Conservation (phyloP, 352 stramenopile genomes). For the Pythium folliculosum region DNA sequence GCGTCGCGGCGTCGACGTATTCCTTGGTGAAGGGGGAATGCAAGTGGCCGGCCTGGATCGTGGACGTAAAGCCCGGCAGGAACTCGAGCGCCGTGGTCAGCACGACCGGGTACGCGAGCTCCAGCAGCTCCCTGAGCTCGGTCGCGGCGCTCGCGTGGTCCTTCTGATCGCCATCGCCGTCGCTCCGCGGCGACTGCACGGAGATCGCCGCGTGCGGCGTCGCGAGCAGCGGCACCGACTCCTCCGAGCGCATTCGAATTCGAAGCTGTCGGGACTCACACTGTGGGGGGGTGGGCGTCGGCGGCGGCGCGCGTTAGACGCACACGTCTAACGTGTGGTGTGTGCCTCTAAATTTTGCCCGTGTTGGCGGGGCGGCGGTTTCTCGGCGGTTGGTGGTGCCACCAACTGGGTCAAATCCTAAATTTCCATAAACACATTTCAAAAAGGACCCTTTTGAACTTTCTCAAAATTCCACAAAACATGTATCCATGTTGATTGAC, state of each 20-base stretch:
- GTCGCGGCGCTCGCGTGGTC: constrained; percentile 24
- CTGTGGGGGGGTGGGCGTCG: too few relatives aligned
- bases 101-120: constrained; percentile 52
- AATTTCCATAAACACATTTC: not conserved
- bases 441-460: too few relatives aligned
- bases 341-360: too few relatives aligned
- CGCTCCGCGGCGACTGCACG: not conserved
- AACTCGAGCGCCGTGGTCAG: constrained; percentile 52
- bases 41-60: constrained; percentile 69
- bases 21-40: constrained; percentile 52
- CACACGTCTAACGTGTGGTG: not conserved
- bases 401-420: not conserved
- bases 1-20: constrained; percentile 66
- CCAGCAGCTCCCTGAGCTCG: constrained; percentile 46
- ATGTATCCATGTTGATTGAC: not conserved
- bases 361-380: not conserved
- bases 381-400: not conserved
- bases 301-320: too few relatives aligned
- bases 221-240: constrained; percentile 23
- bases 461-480: too few relatives aligned
- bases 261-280: not conserved
- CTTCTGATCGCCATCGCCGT: not conserved
- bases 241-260: constrained; percentile 10
- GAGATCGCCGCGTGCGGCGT: not conserved
- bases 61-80: constrained; percentile 54